Conservation (phyloP, 2,329 filamentous ascomycete species). For the Neonectria magnoliae region DNA sequence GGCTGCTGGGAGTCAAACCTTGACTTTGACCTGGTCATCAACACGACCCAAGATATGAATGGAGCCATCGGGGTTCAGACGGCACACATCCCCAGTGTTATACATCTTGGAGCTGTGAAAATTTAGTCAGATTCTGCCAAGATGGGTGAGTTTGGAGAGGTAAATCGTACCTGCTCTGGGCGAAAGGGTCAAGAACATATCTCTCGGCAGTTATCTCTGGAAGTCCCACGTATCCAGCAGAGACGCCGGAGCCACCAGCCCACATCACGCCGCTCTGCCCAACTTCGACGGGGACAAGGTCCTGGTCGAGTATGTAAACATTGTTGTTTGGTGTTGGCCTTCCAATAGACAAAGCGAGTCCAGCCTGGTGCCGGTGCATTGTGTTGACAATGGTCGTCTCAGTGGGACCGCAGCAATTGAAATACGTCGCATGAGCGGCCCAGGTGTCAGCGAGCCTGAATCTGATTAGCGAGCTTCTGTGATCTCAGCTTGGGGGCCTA, state of each 20-base stretch:
- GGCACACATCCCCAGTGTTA: slow-evolving; percentile 67
- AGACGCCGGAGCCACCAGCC: slow-evolving; percentile 63
- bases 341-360: slow-evolving; percentile 63
- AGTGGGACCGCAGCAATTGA: slow-evolving; percentile 68
- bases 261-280: slow-evolving; percentile 65
- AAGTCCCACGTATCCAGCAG: slow-evolving; percentile 64
- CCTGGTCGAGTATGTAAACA: slow-evolving; percentile 63
- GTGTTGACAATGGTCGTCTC: slow-evolving; percentile 70
- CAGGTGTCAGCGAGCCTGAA: slow-evolving; percentile 61
- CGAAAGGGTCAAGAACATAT: slow-evolving; percentile 62
- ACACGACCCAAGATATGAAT: slow-evolving; percentile 65
- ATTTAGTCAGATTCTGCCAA: not conserved
- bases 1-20: slow-evolving; percentile 46
- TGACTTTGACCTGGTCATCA: slow-evolving; percentile 71
- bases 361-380: slow-evolving; percentile 49
- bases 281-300: slow-evolving; percentile 53
- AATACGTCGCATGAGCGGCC: slow-evolving; percentile 58
- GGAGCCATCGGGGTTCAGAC: slow-evolving; percentile 62
- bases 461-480: not conserved
- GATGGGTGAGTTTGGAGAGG: not conserved
- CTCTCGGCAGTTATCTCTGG: slow-evolving; percentile 60
- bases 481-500: slow-evolving; percentile 15
- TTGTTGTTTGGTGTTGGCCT: slow-evolving; percentile 65
- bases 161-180: slow-evolving; percentile 57
- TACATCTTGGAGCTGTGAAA: slow-evolving; percentile 58